A percentile compares a stretch with the other conserved stretches of the same genome.
Evolutionary conservation across 2,329 filamentous ascomycete species (phyloP).

Genomic region (Trichoderma gracile): DNA sequence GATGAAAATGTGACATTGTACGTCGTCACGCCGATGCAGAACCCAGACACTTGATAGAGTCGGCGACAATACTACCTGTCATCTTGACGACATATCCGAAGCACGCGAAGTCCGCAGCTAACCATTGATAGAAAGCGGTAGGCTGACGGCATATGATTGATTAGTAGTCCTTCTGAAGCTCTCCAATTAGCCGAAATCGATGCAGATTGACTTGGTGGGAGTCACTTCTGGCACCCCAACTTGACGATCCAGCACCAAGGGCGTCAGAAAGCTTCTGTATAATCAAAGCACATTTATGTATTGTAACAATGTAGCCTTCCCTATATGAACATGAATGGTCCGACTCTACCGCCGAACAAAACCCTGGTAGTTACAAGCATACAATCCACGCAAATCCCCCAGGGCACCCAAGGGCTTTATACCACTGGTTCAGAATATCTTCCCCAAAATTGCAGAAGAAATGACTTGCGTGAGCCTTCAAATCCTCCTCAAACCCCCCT

Average conservation of each 20-base stretch:
- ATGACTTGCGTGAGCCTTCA: neutral
- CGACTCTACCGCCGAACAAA: neutral
- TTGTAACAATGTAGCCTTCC: neutral
- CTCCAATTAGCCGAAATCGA: neutral
- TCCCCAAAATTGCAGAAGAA: neutral
- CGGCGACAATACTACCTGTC: no score
- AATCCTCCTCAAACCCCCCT: no score
- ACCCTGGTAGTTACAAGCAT: neutral
- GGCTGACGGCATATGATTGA: neutral
- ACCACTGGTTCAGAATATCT: neutral
- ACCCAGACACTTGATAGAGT: no score
- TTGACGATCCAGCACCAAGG: no score
- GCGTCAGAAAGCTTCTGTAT: neutral
- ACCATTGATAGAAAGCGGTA: neutral
- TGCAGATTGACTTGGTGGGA: no score
- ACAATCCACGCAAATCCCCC: neutral
- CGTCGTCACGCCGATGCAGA: no score
- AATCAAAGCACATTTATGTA: neutral
- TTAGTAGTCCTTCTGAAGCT: neutral
- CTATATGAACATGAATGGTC: neutral
- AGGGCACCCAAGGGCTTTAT: fast-evolving
- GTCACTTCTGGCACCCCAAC: no score
- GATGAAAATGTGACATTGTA: no score
- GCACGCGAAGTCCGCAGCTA: neutral
- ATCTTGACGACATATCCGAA: no score